phyloP scores from a whole-genome alignment of 148 eudicot species.

The Beta vulgaris region DNA sequence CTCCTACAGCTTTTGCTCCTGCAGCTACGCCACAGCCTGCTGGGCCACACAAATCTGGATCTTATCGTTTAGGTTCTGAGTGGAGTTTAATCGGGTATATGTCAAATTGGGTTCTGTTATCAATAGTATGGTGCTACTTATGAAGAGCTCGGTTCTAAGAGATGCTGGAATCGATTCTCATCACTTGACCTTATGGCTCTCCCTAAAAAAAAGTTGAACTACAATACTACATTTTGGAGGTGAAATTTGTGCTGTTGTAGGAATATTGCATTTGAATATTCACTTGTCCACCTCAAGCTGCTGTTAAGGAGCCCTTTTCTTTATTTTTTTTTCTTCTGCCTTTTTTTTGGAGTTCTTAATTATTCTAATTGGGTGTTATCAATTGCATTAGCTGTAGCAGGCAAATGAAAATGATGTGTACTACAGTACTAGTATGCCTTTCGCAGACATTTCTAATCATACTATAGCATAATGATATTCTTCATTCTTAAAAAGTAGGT shows the following conservation, averaged over 20 bases:
- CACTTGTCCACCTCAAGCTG: background rate
- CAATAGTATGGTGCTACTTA: conserved; percentile 12
- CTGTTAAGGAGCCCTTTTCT: background rate
- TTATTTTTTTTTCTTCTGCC: no score
- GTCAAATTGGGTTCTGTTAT: conserved; percentile 5
- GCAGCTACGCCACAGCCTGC: conserved; percentile 31
- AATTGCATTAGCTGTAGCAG: background rate
- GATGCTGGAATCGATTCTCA: no score
- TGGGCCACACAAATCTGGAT: conserved; percentile 21
- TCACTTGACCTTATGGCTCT: no score
- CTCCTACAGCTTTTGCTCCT: conserved; percentile 27
- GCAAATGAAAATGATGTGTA: background rate
- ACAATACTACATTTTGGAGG: background rate
- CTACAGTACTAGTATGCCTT: background rate
- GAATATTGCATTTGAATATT: background rate
- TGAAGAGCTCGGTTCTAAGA: no score
- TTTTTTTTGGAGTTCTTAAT: no score
- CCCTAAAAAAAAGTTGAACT: no score
- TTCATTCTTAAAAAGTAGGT: background rate
- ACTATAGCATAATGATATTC: background rate
- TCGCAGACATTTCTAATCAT: background rate
- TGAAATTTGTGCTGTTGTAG: background rate
- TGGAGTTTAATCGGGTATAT: background rate
- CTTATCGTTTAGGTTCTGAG: background rate
- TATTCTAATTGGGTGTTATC: background rate